Evolutionary conservation across 2,329 filamentous ascomycete species (phyloP).

Genomic region (Oidium heveae): DNA sequence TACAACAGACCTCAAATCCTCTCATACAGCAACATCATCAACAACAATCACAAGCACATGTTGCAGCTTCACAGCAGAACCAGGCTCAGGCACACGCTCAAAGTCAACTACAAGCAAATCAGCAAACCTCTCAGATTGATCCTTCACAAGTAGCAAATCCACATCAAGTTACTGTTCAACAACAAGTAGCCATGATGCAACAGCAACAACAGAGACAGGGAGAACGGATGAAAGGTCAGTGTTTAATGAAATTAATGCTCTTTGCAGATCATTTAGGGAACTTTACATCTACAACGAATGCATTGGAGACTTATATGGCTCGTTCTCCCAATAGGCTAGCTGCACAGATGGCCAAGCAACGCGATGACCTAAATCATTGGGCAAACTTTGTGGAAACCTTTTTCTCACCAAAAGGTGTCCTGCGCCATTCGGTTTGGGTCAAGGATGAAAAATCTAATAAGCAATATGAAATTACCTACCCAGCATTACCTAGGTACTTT

Average conservation of each 20-base stretch:
- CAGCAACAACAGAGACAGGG: slow-evolving; percentile 15
- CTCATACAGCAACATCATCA: slow-evolving; percentile 17
- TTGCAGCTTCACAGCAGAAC: slow-evolving; percentile 16
- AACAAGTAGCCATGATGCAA: slow-evolving; percentile 1
- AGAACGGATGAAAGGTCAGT: slow-evolving; percentile 25
- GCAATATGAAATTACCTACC: slow-evolving; percentile 63
- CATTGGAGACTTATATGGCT: slow-evolving; percentile 8
- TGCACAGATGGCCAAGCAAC: slow-evolving; percentile 27
- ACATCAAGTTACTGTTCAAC: slow-evolving; percentile 17
- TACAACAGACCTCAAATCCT: slow-evolving; percentile 15
- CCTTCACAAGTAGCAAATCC: slow-evolving; percentile 17
- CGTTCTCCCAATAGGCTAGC: slow-evolving; percentile 5
- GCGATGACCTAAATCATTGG: slow-evolving; percentile 55
- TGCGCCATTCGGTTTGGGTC: slow-evolving; percentile 44
- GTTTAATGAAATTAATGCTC: slow-evolving; percentile 31
- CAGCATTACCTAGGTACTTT: slow-evolving; percentile 71
- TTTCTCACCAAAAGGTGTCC: slow-evolving; percentile 53
- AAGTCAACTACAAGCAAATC: slow-evolving; percentile 19
- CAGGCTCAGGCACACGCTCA: slow-evolving; percentile 20
- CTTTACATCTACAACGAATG: slow-evolving; percentile 22
- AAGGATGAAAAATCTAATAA: slow-evolving; percentile 38
- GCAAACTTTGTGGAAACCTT: slow-evolving; percentile 53
- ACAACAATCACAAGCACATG: slow-evolving; percentile 20
- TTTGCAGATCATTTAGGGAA: slow-evolving; percentile 36
- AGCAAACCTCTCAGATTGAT: slow-evolving; percentile 18